phyloP scores from a whole-genome alignment of 2,329 filamentous ascomycete species.

The Apiospora rasikravindrae region DNA sequence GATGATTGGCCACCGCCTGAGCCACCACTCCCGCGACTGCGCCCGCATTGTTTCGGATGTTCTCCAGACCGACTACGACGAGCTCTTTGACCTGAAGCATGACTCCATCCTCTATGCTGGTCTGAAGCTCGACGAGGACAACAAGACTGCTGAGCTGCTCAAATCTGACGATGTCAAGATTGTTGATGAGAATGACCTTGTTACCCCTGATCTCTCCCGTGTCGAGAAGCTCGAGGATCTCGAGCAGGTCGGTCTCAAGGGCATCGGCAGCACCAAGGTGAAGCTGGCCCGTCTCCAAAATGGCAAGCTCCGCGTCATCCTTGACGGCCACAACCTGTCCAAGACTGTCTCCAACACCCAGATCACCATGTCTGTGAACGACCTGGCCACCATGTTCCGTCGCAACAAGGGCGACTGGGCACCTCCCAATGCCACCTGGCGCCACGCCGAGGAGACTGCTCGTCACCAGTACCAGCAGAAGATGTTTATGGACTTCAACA shows the following conservation, averaged over 20 bases:
- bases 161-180: conserved; percentile 47
- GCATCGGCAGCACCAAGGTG: conserved; percentile 42
- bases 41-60: conserved; percentile 46
- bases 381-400: conserved; percentile 46
- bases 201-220: conserved; percentile 49
- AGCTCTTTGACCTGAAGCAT: conserved; percentile 53
- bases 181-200: conserved; percentile 47
- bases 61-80: conserved; percentile 53
- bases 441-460: conserved; percentile 44
- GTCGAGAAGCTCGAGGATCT: conserved; percentile 45
- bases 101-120: conserved; percentile 49
- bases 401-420: conserved; percentile 38
- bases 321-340: conserved; percentile 42
- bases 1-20: conserved; percentile 47
- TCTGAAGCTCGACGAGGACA: conserved; percentile 45
- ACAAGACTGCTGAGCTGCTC: conserved; percentile 44
- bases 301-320: conserved; percentile 49
- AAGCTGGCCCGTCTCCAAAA: conserved; percentile 50
- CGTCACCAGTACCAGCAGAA: conserved; percentile 38
- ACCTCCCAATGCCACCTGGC: conserved; percentile 47
- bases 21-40: conserved; percentile 41
- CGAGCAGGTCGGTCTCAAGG: conserved; percentile 45
- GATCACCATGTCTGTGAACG: conserved; percentile 47
- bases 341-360: conserved; percentile 45
- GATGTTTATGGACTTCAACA: conserved; percentile 39